Evolutionary conservation across 129 eudicot species (phyloP).

Genomic region (Pittosporum tobira): DNA sequence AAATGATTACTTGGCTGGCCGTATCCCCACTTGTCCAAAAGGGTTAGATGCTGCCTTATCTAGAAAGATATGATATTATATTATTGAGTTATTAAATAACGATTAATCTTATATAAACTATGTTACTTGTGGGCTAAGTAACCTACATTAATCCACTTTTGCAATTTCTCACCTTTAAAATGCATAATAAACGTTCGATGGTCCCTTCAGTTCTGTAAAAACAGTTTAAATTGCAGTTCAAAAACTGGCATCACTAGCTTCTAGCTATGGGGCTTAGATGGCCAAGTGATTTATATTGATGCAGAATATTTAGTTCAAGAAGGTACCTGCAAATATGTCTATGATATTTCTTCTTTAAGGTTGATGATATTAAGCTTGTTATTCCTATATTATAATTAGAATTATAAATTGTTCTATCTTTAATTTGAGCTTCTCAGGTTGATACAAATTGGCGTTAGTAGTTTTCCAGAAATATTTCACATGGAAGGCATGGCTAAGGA

Average conservation of each 20-base stretch:
- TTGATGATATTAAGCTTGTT: background rate
- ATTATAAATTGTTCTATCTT: background rate
- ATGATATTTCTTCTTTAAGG: background rate
- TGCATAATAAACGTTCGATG: no score
- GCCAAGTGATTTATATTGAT: slow-evolving; percentile 70
- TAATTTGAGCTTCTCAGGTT: slow-evolving; percentile 36
- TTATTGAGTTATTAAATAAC: no score
- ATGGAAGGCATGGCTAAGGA: slow-evolving; percentile 65
- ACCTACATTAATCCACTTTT: no score
- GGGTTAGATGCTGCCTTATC: slow-evolving; percentile 73
- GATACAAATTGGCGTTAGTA: slow-evolving; percentile 68
- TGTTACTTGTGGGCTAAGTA: no score
- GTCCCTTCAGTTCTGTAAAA: no score
- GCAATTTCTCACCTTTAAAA: no score
- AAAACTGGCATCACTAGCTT: slow-evolving; percentile 68
- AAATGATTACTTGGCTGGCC: slow-evolving; percentile 47
- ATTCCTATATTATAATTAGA: background rate
- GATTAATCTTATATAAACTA: no score
- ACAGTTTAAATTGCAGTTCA: slow-evolving; percentile 41
- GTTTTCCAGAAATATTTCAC: slow-evolving; percentile 78
- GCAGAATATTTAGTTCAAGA: slow-evolving; percentile 79
- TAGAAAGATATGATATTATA: no score
- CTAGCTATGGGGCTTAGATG: slow-evolving; percentile 74
- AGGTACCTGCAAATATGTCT: slow-evolving; percentile 33
- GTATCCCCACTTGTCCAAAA: slow-evolving; percentile 65